phyloP scores from a whole-genome alignment of 768 basidiomycete genomes.

The Boletales sp. region DNA sequence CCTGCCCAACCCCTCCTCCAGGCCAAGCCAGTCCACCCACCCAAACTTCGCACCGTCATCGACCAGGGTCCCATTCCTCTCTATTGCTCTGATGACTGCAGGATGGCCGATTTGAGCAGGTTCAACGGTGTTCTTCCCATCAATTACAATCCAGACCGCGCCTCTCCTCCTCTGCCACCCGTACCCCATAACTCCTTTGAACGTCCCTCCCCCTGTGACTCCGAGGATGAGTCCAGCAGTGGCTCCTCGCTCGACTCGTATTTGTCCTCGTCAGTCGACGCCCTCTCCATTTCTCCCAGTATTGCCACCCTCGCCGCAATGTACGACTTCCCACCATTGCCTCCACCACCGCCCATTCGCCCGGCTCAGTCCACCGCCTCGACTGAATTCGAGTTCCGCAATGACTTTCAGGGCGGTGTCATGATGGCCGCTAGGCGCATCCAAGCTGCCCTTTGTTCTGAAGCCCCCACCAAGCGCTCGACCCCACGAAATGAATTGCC shows the following conservation, averaged over 20 bases:
- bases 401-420: constrained; percentile 54
- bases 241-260: constrained; percentile 38
- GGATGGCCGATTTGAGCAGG: constrained; percentile 52
- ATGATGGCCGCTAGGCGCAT: constrained; percentile 69
- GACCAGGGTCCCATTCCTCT: constrained; percentile 78
- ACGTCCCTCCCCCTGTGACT: constrained; percentile 22
- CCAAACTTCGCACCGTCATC: constrained; percentile 64
- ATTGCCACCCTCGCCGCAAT: constrained; percentile 39
- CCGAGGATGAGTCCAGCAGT: constrained; percentile 41
- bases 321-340: constrained; percentile 50
- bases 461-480: constrained; percentile 37
- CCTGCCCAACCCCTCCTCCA: constrained; percentile 35
- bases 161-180: constrained; percentile 38
- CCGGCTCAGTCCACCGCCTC: constrained; percentile 16
- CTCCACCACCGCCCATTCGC: constrained; percentile 47
- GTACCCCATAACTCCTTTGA: constrained; percentile 40
- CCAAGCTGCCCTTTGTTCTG: constrained; percentile 41
- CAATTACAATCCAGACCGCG: constrained; percentile 46
- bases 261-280: constrained; percentile 23
- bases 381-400: constrained; percentile 30
- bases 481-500: constrained; percentile 29
- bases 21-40: constrained; percentile 28
- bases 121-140: constrained; percentile 39
- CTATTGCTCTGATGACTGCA: constrained; percentile 81
- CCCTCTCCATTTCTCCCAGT: constrained; percentile 20